A percentile compares a stretch with the other conserved stretches of the same genome.
phyloP scores from a whole-genome alignment of 257 asterid species.

The Solanum rostratum region DNA sequence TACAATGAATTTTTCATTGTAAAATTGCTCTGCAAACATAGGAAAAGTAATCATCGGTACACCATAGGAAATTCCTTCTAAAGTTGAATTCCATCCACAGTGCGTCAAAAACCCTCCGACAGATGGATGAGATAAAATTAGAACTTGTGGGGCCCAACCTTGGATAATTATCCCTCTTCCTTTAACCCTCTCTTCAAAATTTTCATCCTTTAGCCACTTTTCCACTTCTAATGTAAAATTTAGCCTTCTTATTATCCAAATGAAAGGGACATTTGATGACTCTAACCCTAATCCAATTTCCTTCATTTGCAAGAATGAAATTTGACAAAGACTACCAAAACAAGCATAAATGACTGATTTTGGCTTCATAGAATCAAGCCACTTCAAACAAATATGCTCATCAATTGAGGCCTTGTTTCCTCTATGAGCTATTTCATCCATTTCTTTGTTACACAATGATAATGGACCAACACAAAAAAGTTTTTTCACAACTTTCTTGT shows the following conservation, averaged over 20 bases:
- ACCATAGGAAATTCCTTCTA: background rate
- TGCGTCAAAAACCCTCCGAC: background rate
- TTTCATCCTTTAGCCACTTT: conserved; percentile 1
- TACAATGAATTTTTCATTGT: background rate
- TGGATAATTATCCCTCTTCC: background rate
- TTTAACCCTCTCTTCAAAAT: background rate
- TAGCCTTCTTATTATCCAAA: conserved; percentile 7
- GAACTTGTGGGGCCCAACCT: background rate
- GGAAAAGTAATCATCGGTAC: background rate
- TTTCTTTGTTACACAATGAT: conserved; percentile 13
- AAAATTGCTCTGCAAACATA: background rate
- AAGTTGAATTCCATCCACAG: background rate
- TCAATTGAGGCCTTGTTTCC: conserved; percentile 13
- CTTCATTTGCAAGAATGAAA: conserved; percentile 13
- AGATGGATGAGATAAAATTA: background rate
- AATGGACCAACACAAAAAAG: conserved; percentile 53
- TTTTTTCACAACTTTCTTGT: background rate
- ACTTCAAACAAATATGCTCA: conserved; percentile 9
- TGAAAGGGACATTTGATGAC: conserved; percentile 20
- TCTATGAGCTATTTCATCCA: conserved; percentile 14
- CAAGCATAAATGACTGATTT: conserved; percentile 26
- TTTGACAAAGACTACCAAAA: conserved; percentile 30
- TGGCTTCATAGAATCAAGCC: conserved; percentile 23
- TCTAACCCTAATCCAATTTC: conserved; percentile 40
- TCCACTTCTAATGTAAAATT: conserved; percentile 4